phyloP scores from a whole-genome alignment of 106 monocot species.

The Dendrobium nobile region DNA sequence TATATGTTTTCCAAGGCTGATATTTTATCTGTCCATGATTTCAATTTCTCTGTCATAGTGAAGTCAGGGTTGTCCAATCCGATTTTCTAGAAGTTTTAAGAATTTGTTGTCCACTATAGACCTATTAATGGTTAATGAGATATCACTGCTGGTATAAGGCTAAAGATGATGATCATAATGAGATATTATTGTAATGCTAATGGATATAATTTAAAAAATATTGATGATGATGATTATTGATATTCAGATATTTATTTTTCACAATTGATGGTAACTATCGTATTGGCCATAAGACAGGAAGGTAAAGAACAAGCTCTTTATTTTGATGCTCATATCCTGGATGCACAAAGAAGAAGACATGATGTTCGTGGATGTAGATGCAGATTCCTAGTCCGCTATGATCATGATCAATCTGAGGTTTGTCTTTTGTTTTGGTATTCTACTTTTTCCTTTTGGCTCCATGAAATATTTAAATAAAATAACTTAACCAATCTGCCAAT shows the following conservation, averaged over 20 bases:
- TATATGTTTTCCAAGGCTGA: not conserved
- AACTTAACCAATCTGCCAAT: not conserved
- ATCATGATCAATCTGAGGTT: slow-evolving; percentile 95
- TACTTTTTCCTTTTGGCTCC: not conserved
- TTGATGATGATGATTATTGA: not conserved
- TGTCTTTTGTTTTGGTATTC: not conserved
- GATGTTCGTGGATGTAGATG: slow-evolving; percentile 92
- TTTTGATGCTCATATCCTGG: slow-evolving; percentile 90
- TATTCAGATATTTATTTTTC: not conserved
- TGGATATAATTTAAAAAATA: not conserved
- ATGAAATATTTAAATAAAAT: not conserved
- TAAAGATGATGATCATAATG: not conserved
- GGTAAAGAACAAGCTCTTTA: slow-evolving; percentile 98
- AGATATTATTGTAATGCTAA: not conserved
- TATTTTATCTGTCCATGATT: not conserved
- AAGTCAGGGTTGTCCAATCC: too few relatives aligned
- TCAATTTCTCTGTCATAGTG: too few relatives aligned
- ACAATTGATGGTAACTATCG: not conserved
- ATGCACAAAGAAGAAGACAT: slow-evolving; percentile 88
- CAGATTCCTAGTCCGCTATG: slow-evolving; percentile 89
- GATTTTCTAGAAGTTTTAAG: not conserved
- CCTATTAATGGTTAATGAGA: not conserved
- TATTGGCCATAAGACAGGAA: slow-evolving; percentile 36
- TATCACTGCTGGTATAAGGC: not conserved
- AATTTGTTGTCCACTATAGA: not conserved